A percentile compares a stretch with the other conserved stretches of the same genome.
These are phyloP conservation scores for Rubia yunnanensis DNA, from an alignment of 257 asterid genomes.

Conservation along the genomic window DNA sequence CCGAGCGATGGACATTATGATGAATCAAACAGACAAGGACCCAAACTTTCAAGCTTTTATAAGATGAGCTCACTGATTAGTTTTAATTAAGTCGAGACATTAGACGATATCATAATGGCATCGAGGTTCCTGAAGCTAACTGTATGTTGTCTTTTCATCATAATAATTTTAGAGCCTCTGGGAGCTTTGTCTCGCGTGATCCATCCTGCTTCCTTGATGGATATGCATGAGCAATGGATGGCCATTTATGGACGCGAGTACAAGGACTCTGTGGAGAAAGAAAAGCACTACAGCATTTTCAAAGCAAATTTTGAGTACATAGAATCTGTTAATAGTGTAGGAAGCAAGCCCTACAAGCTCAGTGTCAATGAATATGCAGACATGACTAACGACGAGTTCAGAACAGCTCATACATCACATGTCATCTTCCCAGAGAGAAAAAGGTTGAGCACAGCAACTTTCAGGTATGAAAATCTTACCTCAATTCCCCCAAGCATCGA, in stretches of 20 bases:
- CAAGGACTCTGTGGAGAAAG: slow-evolving; percentile 22
- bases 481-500: slow-evolving; percentile 9
- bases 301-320: slow-evolving; percentile 28
- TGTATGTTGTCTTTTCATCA: not conserved
- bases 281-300: slow-evolving; percentile 24
- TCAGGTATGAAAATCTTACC: slow-evolving; percentile 9
- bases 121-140: not conserved
- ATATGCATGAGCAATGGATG: slow-evolving; percentile 25
- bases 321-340: slow-evolving; percentile 25
- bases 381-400: slow-evolving; percentile 29
- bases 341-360: slow-evolving; percentile 22
- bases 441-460: slow-evolving; percentile 7
- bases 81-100: not conserved
- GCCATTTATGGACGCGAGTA: slow-evolving; percentile 22
- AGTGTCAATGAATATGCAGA: slow-evolving; percentile 35
- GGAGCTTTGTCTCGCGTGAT: not conserved
- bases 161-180: not conserved
- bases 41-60: not conserved
- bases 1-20: not conserved
- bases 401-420: slow-evolving; percentile 13
- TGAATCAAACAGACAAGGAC: not conserved
- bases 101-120: not conserved
- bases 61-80: not conserved
- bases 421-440: not conserved
- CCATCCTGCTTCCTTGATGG: slow-evolving; percentile 1